A percentile compares a stretch with the other conserved stretches of the same genome.
These are phyloP conservation scores for Aristolochia californica DNA, from an alignment of 164 flowering plant genomes.

Conservation along the genomic window DNA sequence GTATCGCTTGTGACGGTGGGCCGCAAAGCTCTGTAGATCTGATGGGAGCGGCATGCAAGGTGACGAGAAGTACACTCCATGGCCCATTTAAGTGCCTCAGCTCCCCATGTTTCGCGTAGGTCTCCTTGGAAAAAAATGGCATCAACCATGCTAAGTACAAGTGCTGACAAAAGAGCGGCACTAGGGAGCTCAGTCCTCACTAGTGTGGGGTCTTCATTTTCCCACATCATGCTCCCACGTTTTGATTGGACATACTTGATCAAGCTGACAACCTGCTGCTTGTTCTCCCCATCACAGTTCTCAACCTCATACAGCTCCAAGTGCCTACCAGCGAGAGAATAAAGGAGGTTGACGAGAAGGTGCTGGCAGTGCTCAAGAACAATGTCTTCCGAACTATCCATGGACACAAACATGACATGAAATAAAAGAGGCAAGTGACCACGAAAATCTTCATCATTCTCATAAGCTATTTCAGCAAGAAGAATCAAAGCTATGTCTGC, in stretches of 20 bases:
- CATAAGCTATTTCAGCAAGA: constrained; percentile 32
- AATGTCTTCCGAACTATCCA: constrained; percentile 63
- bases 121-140: constrained; percentile 99
- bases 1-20: constrained; percentile 94
- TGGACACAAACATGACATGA: too few relatives aligned
- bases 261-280: constrained; percentile 93
- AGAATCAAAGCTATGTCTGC: constrained; percentile 84
- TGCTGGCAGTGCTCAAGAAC: constrained; percentile 98
- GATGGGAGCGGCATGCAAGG: constrained; percentile 97
- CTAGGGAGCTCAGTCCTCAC: constrained; percentile 79
- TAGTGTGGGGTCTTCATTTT: constrained; percentile 91
- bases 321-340: constrained; percentile 95
- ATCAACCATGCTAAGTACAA: constrained; percentile 98
- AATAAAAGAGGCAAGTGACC: constrained; percentile 35
- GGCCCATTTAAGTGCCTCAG: constrained; percentile 97
- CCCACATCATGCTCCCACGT: constrained; percentile 99
- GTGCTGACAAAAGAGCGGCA: constrained; percentile 92
- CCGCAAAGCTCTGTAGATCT: constrained; percentile 87
- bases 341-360: constrained; percentile 84
- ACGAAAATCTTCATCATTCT: constrained; percentile 93
- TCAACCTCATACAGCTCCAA: constrained; percentile 93
- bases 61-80: constrained; percentile 99
- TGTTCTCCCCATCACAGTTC: constrained; percentile 89
- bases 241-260: constrained; percentile 98
- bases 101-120: constrained; percentile 97